Percentiles rank a stretch among this genome's conserved stretches.
Evolutionary conservation across 2,329 filamentous ascomycete genomes (phyloP).

Genomic region (Cercospora zeae-maydis): DNA sequence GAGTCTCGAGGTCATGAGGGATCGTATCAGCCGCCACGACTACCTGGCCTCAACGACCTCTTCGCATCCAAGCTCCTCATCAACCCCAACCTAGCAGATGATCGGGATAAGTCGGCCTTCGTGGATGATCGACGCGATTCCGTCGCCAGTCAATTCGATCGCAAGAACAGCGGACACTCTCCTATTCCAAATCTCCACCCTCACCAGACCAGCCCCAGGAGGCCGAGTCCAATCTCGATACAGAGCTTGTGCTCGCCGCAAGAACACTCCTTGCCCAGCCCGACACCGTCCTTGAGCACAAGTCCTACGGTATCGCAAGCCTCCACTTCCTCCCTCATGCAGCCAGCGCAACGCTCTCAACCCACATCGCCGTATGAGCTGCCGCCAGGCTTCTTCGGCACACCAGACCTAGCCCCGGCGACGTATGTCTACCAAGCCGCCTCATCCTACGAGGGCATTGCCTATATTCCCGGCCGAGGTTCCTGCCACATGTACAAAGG

Average conservation of each 20-base stretch:
- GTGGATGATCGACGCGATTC: conserved; percentile 2
- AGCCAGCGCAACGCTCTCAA: not conserved
- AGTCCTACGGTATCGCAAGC: conserved; percentile 1
- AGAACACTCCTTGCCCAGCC: not conserved
- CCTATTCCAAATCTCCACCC: not conserved
- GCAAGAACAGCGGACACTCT: not conserved
- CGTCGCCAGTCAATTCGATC: conserved; percentile 3
- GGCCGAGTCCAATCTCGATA: conserved; percentile 5
- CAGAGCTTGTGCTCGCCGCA: conserved; percentile 7
- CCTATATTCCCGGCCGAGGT: conserved; percentile 1
- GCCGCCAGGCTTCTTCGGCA: conserved; percentile 8
- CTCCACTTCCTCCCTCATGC: not conserved
- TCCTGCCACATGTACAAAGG: conserved; percentile 12
- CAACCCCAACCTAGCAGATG: conserved; percentile 3
- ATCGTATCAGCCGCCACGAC: not conserved
- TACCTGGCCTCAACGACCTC: conserved; percentile 15
- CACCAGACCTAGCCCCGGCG: conserved; percentile 10
- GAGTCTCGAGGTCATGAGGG: not conserved
- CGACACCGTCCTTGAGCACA: not conserved
- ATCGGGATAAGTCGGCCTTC: not conserved
- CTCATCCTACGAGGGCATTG: conserved; percentile 11
- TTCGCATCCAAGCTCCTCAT: conserved; percentile 17
- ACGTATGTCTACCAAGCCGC: conserved; percentile 17
- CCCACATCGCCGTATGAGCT: conserved; percentile 6
- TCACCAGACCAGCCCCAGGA: not conserved